phyloP scores from a whole-genome alignment of 1,139 yeast species.

The Scheffersomyces illinoinensis region DNA sequence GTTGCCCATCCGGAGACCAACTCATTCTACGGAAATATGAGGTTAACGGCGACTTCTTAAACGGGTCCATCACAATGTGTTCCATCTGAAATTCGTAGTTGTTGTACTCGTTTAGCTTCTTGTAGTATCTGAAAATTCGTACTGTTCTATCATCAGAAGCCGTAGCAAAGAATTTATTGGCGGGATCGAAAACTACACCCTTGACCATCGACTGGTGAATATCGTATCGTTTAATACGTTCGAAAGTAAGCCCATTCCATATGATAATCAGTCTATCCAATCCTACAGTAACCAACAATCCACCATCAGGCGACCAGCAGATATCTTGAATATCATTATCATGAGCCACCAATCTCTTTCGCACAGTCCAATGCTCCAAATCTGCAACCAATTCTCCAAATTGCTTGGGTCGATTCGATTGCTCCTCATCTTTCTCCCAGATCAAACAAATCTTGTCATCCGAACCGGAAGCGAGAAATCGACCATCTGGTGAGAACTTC shows the following conservation, averaged over 20 bases:
- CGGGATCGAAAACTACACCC: conserved; percentile 97
- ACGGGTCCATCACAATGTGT: conserved; percentile 79
- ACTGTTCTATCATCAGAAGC: conserved; percentile 95
- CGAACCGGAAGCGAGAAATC: conserved; percentile 90
- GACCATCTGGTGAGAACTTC: conserved; percentile 87
- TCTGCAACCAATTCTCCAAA: conserved; percentile 61
- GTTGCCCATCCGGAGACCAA: conserved; percentile 99
- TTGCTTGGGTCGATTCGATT: conserved; percentile 39
- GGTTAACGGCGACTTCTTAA: conserved; percentile 84
- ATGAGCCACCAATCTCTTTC: conserved; percentile 90
- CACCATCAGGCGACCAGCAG: conserved; percentile 97
- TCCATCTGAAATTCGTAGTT: conserved; percentile 86
- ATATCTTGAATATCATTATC: conserved; percentile 97
- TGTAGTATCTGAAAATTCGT: conserved; percentile 81
- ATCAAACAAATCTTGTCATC: conserved; percentile 90
- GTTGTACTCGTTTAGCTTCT: conserved; percentile 56
- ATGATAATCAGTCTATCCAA: conserved; percentile 87
- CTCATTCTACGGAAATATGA: conserved; percentile 89
- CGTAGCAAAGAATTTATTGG: conserved; percentile 95
- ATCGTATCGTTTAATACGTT: conserved; percentile 82
- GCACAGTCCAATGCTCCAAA: conserved; percentile 88
- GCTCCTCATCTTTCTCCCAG: conserved; percentile 86
- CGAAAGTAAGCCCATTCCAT: conserved; percentile 94
- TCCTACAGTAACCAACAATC: conserved; percentile 88
- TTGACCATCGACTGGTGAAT: conserved; percentile 94